Evolutionary conservation across 2,329 filamentous ascomycete genomes (phyloP), one percentile per base, ranked within the genome.

Genomic region (Bipolaris zeicola): DNA sequence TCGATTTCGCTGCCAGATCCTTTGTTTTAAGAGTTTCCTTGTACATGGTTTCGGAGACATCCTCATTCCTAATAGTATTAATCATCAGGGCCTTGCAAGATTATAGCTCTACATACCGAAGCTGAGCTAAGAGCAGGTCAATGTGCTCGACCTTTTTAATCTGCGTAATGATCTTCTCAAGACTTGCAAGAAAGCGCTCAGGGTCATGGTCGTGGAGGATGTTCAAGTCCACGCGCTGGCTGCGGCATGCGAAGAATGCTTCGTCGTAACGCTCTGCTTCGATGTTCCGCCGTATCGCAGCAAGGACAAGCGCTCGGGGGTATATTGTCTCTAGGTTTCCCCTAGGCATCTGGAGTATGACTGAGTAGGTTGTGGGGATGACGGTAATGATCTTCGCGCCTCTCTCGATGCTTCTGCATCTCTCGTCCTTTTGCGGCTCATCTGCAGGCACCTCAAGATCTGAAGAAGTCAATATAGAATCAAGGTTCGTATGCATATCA

Each of bases 141-240:
- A 98, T 89, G 62, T 91, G 89, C 36, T 92, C 85, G 11, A 90
- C 82, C 61, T 91, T 92, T 65, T 89, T 87, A 38, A 99, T 82
- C 73, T 99, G 93, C 16, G 92, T 87, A 31, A 98, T 81, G 69
- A 99, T 96, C 0, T 90, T 76, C 0, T 83, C 81, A 10, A 96
- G 85, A 62, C 88, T 90, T 3, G 83, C 79, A 73, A 97, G 83
- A 72, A 99, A 97, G 64, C 96, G 90, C 36, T 87, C 83, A 0
- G 94, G 92, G n/a, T 87, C 87, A 76, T 98, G 91, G 70, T 99
- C 95, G 70, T 96, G 94, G 2, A 99, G 81, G 59, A 99, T 94
- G 70, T 99, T 99, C 89, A 98, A 93, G 70, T 99, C 95, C 0
- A 99, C 95, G 65, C 96, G 87, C 73, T 99, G 96, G 20, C 88